A percentile compares a stretch with the other conserved stretches of the same genome.
phyloP scores from a whole-genome alignment of 257 asterid genomes.

The Salvia splendens region DNA sequence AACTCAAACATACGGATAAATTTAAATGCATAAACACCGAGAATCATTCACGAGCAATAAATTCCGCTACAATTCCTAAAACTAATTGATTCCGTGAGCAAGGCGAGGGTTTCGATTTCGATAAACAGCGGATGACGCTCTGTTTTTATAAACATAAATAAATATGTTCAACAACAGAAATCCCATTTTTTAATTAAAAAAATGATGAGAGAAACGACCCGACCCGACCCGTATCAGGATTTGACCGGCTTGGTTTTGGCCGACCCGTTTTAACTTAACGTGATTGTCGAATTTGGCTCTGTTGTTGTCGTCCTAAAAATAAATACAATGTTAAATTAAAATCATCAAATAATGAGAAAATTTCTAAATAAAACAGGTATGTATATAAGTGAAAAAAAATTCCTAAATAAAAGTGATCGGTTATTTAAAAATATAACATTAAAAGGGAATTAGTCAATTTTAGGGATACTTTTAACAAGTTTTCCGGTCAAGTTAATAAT shows the following conservation, averaged over 20 bases:
- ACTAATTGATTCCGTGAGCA: slow-evolving; percentile 21
- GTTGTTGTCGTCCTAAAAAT: too few species aligned
- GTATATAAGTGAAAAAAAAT: too few species aligned
- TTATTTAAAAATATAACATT: too few species aligned
- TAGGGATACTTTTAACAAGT: too few species aligned
- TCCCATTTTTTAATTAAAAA: background rate
- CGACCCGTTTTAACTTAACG: slow-evolving; percentile 24
- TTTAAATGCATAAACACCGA: slow-evolving; percentile 11
- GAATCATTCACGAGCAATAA: slow-evolving; percentile 27
- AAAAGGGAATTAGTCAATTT: too few species aligned
- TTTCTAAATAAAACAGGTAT: too few species aligned
- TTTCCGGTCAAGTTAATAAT: too few species aligned
- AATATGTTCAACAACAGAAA: background rate
- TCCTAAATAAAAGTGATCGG: too few species aligned
- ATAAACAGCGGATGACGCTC: slow-evolving; percentile 43
- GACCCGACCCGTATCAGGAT: slow-evolving; percentile 28
- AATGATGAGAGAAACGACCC: background rate
- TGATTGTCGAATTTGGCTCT: background rate
- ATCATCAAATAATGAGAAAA: too few species aligned
- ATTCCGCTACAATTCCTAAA: slow-evolving; percentile 28
- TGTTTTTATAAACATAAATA: slow-evolving; percentile 34
- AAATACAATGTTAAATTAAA: too few species aligned
- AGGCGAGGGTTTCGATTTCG: slow-evolving; percentile 65
- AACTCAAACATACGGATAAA: slow-evolving; percentile 20
- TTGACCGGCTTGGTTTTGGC: slow-evolving; percentile 11